phyloP scores from a whole-genome alignment of 2,329 filamentous ascomycete genomes.

The Penicillium psychrosexuale region DNA sequence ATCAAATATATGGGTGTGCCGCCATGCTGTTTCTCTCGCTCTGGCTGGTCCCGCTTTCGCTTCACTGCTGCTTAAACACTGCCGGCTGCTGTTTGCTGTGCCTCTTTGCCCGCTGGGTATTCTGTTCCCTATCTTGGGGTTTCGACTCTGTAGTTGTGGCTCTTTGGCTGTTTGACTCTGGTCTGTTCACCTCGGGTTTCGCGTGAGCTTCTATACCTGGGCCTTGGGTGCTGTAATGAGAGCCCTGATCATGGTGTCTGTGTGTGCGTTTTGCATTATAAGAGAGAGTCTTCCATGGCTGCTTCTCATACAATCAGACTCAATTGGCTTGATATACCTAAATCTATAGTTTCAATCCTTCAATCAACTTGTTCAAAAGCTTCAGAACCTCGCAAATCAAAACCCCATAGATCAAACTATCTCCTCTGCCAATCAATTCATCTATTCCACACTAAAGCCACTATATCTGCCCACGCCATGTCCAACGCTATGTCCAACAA shows the following conservation, averaged over 20 bases:
- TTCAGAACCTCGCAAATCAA: no score
- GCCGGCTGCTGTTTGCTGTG: not conserved
- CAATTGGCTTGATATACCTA: not conserved
- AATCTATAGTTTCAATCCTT: not conserved
- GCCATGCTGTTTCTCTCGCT: not conserved
- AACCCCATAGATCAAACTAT: not conserved
- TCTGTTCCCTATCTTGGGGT: not conserved
- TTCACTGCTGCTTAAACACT: not conserved
- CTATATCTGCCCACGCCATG: not conserved
- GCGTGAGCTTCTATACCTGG: not conserved
- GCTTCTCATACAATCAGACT: not conserved
- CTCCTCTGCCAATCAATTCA: not conserved
- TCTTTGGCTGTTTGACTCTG: not conserved
- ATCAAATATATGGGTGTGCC: not conserved
- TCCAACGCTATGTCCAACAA: not conserved
- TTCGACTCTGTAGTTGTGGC: not conserved
- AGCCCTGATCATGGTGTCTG: not conserved
- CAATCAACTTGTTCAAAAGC: not conserved
- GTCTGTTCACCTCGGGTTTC: not conserved
- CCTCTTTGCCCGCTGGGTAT: not conserved
- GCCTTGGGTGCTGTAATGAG: not conserved
- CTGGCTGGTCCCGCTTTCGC: not conserved
- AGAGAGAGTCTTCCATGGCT: not conserved
- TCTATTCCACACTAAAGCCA: not conserved
- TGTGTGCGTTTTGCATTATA: not conserved